Evolutionary conservation across 805 yeast species (phyloP).

Genomic region (Candida germanica): DNA sequence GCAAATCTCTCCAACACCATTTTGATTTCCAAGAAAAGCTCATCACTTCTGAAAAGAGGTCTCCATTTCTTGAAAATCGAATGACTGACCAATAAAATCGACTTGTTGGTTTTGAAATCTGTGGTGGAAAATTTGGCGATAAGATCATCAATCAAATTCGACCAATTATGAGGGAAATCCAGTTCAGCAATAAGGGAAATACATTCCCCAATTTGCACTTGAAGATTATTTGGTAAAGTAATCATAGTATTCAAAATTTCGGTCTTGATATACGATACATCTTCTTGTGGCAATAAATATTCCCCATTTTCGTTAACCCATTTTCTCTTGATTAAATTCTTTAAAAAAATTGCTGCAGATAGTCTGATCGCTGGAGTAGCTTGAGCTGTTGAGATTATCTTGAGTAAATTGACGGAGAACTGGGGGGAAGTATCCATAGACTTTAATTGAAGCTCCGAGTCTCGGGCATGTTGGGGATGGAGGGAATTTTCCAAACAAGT

Average conservation of each 20-base stretch:
- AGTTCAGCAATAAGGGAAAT: conserved; percentile 90
- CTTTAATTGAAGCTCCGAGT: conserved; percentile 64
- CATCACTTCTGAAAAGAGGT: conserved; percentile 89
- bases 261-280: conserved; percentile 63
- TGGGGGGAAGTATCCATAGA: conserved; percentile 65
- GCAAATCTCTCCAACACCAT: conserved; percentile 82
- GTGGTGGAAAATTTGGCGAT: conserved; percentile 59
- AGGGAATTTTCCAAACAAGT: conserved; percentile 61
- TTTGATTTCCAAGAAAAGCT: conserved; percentile 79
- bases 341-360: conserved; percentile 89
- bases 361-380: conserved; percentile 59
- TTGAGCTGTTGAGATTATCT: conserved; percentile 65
- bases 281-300: conserved; percentile 57
- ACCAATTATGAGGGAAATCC: conserved; percentile 94
- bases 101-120: conserved; percentile 75
- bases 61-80: conserved; percentile 97
- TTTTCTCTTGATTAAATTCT: conserved; percentile 76
- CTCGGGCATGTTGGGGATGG: conserved; percentile 58
- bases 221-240: conserved; percentile 70
- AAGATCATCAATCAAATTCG: conserved; percentile 67
- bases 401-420: conserved; percentile 71
- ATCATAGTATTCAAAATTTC: conserved; percentile 89
- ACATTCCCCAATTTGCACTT: conserved; percentile 93
- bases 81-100: conserved; percentile 89
- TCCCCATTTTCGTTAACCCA: conserved; percentile 92